phyloP scores from a whole-genome alignment of 441 rosid genomes.

The Daphne laureola region DNA sequence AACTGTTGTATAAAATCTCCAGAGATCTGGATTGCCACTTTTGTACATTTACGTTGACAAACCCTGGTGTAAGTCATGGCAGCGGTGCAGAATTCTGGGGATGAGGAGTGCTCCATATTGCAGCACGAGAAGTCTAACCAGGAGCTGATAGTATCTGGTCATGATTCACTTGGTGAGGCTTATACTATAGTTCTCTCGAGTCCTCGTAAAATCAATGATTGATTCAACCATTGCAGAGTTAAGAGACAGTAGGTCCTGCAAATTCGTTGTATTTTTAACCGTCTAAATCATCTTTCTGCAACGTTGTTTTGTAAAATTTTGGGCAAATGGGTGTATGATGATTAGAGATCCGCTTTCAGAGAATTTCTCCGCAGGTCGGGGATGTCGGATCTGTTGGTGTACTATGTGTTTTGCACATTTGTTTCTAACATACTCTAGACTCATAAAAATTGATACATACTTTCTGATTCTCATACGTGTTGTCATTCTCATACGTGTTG shows the following conservation, averaged over 20 bases:
- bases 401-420: no score
- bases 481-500: no score
- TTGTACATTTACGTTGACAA: constrained; percentile 21
- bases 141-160: not conserved
- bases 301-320: constrained; percentile 24
- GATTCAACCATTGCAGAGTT: constrained; percentile 19
- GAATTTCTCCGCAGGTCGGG: no score
- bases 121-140: constrained; percentile 1
- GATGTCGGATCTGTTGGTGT: no score
- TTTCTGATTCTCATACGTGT: no score
- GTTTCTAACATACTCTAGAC: no score
- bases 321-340: not conserved
- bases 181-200: constrained; percentile 4
- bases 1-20: constrained; percentile 5
- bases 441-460: no score
- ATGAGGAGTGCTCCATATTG: constrained; percentile 4
- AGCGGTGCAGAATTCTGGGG: no score
- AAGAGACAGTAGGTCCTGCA: constrained; percentile 9
- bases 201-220: constrained; percentile 12
- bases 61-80: constrained; percentile 14
- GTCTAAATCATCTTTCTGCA: constrained; percentile 3
- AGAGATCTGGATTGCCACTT: constrained; percentile 5
- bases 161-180: constrained; percentile 11
- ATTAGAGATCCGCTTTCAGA: no score
- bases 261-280: constrained; percentile 5